Evolutionary conservation across 2,329 filamentous ascomycete species (phyloP), one percentile per base, ranked within the genome.

Genomic region (Zymoseptoria ardabiliae): DNA sequence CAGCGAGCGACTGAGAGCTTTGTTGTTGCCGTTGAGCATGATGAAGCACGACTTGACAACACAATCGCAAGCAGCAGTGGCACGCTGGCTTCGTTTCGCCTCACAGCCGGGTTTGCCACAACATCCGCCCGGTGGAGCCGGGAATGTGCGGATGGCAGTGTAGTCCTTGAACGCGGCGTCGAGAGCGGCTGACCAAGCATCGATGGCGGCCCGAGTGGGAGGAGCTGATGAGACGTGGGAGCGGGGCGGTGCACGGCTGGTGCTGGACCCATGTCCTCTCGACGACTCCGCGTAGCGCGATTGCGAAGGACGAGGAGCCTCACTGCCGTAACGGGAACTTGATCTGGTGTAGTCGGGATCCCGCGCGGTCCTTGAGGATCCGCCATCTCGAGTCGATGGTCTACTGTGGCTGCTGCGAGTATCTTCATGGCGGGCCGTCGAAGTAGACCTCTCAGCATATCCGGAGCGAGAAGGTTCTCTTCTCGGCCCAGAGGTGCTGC

Each of bases 111-210:
- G 22, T 13, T 7, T 28, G 51, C 22, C 51, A n/a, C 51, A 53
- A 11, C 23, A 25, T 8, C 13, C 11, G 10, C 49, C 41, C n/a
- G 58, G 58, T 4, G 58, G 58, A 28, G 30, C 50, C 6, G 58
- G 58, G 50, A 59, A 59, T 11, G 45, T 45, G 23, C 56, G 7
- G 22, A 59, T 56, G 10, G 20, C 28, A 20, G 54, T 53, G 54
- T 59, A 59, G 54, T 59, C 58, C 19, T 30, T 35, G 30, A 59
- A 56, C 41, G 54, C 53, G n/a, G 56, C n/a, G 21, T 59, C 35
- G 11, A 54, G 50, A 13, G 48, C 54, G 11, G 35, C 19, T 9
- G 50, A 28, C 58, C 58, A 59, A 19, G 25, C 45, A n/a, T 50
- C 30, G 54, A 59, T 21, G 23, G 52, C 50, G 17, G 49, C 51